Conservation (phyloP, 495 filamentous ascomycete genomes). For the Stereocaulon alpinum region DNA sequence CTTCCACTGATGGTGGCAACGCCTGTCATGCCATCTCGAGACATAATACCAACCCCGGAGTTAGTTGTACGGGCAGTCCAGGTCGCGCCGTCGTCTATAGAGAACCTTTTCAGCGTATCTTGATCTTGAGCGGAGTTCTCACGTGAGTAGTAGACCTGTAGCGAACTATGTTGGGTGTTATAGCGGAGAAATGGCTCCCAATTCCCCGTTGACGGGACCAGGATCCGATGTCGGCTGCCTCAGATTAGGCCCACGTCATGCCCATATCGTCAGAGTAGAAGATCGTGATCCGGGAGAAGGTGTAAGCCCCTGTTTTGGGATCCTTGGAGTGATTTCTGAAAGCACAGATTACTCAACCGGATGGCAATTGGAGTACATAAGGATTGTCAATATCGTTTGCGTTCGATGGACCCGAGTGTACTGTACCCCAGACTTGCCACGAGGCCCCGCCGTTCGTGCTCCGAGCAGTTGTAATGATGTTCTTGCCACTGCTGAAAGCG, state of each 20-base stretch:
- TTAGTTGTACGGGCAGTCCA: conserved; percentile 34
- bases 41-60: conserved; percentile 29
- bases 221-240: conserved; percentile 30
- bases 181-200: conserved; percentile 44
- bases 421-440: conserved; percentile 31
- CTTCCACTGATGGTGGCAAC: conserved; percentile 30
- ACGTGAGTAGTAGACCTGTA: conserved; percentile 42
- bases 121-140: conserved; percentile 38
- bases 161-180: conserved; percentile 24
- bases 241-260: conserved; percentile 35
- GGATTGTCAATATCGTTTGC: conserved; percentile 42
- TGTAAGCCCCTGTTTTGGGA: conserved; percentile 25
- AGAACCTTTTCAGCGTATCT: conserved; percentile 39
- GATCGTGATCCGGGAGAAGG: conserved; percentile 42
- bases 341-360: conserved; percentile 36
- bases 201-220: conserved; percentile 30
- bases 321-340: conserved; percentile 41
- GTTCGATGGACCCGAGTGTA: conserved; percentile 19
- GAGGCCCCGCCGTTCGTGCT: conserved; percentile 35
- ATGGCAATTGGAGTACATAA: conserved; percentile 36
- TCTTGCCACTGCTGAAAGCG: conserved; percentile 25
- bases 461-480: conserved; percentile 29
- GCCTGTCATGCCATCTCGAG: conserved; percentile 43
- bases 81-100: conserved; percentile 34
- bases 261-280: conserved; percentile 39